Conservation (phyloP, 176 grass and related monocot genomes). For the Triticum urartu region DNA sequence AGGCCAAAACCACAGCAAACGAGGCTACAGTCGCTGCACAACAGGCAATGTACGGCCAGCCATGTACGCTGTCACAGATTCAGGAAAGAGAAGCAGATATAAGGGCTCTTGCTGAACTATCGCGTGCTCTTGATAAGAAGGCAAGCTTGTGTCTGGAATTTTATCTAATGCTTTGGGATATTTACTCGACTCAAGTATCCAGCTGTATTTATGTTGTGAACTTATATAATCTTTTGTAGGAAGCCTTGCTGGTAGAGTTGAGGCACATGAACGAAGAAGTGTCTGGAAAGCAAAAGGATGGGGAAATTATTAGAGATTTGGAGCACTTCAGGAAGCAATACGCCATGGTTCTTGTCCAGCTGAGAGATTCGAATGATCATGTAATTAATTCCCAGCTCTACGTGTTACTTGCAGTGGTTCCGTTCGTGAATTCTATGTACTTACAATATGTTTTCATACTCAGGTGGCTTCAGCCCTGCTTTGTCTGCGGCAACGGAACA, state of each 20-base stretch:
- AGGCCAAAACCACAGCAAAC: conserved; percentile 78
- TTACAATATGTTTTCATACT: conserved; percentile 21
- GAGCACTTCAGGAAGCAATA: conserved; percentile 93
- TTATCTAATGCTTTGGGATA: background rate
- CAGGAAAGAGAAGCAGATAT: conserved; percentile 99
- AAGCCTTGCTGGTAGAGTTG: conserved; percentile 88
- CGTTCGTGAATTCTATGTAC: conserved; percentile 5
- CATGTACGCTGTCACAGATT: conserved; percentile 84
- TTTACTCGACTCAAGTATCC: conserved; percentile 8
- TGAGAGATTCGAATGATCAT: conserved; percentile 94
- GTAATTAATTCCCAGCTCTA: conserved; percentile 34
- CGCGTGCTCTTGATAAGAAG: conserved; percentile 94
- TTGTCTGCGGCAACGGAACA: conserved; percentile 84
- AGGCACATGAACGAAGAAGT: conserved; percentile 99
- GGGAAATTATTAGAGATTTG: conserved; percentile 71
- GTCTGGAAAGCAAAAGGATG: conserved; percentile 83
- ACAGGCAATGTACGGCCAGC: conserved; percentile 83
- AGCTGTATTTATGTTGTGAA: background rate
- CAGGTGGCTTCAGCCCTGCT: conserved; percentile 90
- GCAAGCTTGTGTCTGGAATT: conserved; percentile 27
- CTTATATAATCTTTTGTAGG: conserved; percentile 50
- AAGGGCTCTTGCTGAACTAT: conserved; percentile 93
- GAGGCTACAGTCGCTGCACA: conserved; percentile 69
- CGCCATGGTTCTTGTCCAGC: conserved; percentile 91
- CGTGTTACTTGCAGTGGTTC: background rate